These are phyloP conservation scores for Ophiostoma ips DNA, from an alignment of 2,329 filamentous ascomycete genomes.

Conservation along the genomic window DNA sequence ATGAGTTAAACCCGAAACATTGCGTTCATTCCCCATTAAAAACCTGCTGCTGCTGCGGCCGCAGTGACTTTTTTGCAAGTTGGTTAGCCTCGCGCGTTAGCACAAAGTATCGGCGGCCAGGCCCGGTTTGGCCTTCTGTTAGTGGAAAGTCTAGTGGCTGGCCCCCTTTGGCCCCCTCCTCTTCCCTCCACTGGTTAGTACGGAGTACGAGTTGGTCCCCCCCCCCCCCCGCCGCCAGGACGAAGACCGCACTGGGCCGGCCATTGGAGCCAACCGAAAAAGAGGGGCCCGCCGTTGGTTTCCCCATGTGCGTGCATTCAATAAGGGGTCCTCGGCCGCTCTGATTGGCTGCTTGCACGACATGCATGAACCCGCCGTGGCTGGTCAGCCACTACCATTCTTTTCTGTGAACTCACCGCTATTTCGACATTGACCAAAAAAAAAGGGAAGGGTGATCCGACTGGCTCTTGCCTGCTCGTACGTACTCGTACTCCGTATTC, in stretches of 20 bases:
- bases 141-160: background rate
- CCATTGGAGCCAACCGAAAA: background rate
- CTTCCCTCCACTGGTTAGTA: conserved; percentile 3
- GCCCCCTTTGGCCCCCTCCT: background rate
- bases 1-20: background rate
- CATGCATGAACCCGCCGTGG: conserved; percentile 14
- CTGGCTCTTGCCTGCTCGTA: background rate
- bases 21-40: no score
- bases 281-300: conserved; percentile 9
- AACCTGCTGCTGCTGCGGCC: no score
- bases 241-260: background rate
- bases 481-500: no score
- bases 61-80: no score
- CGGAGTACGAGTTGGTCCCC: no score
- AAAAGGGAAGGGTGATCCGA: background rate
- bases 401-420: conserved; percentile 12
- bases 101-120: background rate
- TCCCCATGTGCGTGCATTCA: conserved; percentile 11
- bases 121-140: background rate
- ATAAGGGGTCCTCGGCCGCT: background rate
- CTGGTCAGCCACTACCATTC: conserved; percentile 13
- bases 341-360: conserved; percentile 10
- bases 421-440: conserved; percentile 7
- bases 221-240: background rate
- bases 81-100: background rate